Conservation (phyloP, 2,329 filamentous ascomycete species). For the Penicillium capsulatum region DNA sequence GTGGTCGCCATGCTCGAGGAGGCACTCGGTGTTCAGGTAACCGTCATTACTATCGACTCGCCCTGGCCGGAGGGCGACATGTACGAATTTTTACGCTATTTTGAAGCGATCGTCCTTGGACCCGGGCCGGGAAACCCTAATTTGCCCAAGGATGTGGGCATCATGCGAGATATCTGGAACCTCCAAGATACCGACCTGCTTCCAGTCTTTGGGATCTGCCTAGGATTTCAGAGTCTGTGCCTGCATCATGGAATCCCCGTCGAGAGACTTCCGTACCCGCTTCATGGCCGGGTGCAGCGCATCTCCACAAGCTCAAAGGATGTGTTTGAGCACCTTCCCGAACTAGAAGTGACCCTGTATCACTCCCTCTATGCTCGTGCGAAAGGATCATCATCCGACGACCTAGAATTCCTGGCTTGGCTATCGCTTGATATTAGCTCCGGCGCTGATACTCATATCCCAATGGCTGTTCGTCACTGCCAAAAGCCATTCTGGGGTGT, state of each 20-base stretch:
- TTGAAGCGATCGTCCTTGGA: conserved; percentile 83
- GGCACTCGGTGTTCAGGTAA: conserved; percentile 63
- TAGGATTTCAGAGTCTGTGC: conserved; percentile 82
- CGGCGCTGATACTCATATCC: conserved; percentile 42
- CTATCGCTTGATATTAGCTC: conserved; percentile 42
- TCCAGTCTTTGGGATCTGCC: conserved; percentile 81
- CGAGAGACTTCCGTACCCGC: conserved; percentile 62
- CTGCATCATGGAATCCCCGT: conserved; percentile 64
- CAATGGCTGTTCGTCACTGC: conserved; percentile 73
- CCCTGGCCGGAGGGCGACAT: conserved; percentile 43
- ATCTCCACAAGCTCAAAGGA: conserved; percentile 59
- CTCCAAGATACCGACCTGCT: conserved; percentile 57
- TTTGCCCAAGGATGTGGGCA: conserved; percentile 69
- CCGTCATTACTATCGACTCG: conserved; percentile 67
- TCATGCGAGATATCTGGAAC: conserved; percentile 73
- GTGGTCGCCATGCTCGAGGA: conserved; percentile 77
- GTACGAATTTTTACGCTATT: conserved; percentile 52
- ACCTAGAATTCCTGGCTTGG: conserved; percentile 60
- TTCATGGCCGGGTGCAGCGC: conserved; percentile 74
- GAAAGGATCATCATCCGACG: conserved; percentile 7
- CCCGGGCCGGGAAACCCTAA: conserved; percentile 83
- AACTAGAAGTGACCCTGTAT: conserved; percentile 70
- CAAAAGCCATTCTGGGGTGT: conserved; percentile 75
- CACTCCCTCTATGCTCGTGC: conserved; percentile 55
- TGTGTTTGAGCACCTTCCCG: conserved; percentile 60